phyloP scores from a whole-genome alignment of 2,329 filamentous ascomycete genomes.

The Torrubiellomyces zombiae region DNA sequence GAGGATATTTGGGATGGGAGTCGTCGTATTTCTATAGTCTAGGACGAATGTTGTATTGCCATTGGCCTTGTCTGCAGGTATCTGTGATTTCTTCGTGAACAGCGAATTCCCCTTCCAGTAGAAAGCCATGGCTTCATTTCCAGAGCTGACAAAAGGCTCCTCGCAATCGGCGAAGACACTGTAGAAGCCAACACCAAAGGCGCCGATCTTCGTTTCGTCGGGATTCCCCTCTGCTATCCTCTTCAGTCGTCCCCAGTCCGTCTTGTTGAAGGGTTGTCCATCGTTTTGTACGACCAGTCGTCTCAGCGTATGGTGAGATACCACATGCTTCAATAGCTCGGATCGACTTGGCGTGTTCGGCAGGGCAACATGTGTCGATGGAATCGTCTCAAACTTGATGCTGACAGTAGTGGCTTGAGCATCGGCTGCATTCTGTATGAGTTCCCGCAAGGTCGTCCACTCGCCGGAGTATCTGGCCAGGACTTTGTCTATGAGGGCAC shows the following conservation, averaged over 20 bases:
- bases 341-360: constrained; percentile 47
- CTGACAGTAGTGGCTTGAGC: constrained; percentile 79
- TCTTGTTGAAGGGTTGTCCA: constrained; percentile 70
- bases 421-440: constrained; percentile 97
- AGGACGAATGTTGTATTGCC: constrained; percentile 81
- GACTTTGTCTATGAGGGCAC: constrained; percentile 94
- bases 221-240: constrained; percentile 98
- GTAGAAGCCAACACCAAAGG: constrained; percentile 97
- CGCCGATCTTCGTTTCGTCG: constrained; percentile 97
- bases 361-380: constrained; percentile 63
- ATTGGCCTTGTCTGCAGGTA: constrained; percentile 49
- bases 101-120: constrained; percentile 99
- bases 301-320: constrained; percentile 72
- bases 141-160: constrained; percentile 90
- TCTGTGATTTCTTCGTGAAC: constrained; percentile 71
- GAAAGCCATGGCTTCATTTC: constrained; percentile 87
- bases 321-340: constrained; percentile 62
- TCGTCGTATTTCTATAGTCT: constrained; percentile 80
- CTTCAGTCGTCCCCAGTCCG: constrained; percentile 87
- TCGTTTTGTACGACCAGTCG: constrained; percentile 88
- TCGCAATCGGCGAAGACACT: constrained; percentile 97
- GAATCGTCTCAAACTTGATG: constrained; percentile 82
- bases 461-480: constrained; percentile 92
- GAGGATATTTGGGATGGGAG: constrained; percentile 70
- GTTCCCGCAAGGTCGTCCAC: constrained; percentile 77